These are phyloP conservation scores for Aphelidium insulamus DNA, from an alignment of 371 early-diverging fungal species.

Conservation along the genomic window DNA sequence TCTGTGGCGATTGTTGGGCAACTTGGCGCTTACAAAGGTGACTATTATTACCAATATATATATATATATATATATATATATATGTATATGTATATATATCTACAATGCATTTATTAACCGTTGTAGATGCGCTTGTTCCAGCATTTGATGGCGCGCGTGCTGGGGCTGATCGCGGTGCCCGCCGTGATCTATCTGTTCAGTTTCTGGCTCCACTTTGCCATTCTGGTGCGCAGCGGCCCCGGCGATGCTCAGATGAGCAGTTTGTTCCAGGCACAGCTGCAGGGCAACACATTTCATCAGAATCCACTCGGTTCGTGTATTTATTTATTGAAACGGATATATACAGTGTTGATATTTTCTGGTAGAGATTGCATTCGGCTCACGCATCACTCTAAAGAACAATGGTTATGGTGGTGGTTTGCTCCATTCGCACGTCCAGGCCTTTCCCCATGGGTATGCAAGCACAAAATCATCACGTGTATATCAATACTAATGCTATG, in stretches of 20 bases:
- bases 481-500: too few relatives aligned
- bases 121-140: constrained; percentile 28
- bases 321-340: neutral
- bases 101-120: neutral
- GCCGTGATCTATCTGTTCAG: constrained; percentile 62
- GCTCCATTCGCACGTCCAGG: constrained; percentile 92
- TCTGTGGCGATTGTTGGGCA: constrained; percentile 79
- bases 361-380: constrained; percentile 81
- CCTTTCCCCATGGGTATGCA: constrained; percentile 60
- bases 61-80: constrained; percentile 1
- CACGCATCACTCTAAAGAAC: constrained; percentile 72
- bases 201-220: constrained; percentile 78
- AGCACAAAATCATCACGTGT: too few relatives aligned
- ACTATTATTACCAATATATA: neutral
- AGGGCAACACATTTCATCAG: constrained; percentile 48
- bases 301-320: constrained; percentile 56
- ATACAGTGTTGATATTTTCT: neutral
- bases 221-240: constrained; percentile 64
- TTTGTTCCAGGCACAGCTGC: constrained; percentile 84
- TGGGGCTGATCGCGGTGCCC: constrained; percentile 72
- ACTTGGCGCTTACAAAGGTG: constrained; percentile 41
- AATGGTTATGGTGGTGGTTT: constrained; percentile 76
- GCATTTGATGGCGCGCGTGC: constrained; percentile 58
- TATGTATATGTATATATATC: neutral
- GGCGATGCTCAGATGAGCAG: constrained; percentile 98